Base-by-base conservation (phyloP, 345 rosid genomes). In the Conringia planisiliqua region DNA sequence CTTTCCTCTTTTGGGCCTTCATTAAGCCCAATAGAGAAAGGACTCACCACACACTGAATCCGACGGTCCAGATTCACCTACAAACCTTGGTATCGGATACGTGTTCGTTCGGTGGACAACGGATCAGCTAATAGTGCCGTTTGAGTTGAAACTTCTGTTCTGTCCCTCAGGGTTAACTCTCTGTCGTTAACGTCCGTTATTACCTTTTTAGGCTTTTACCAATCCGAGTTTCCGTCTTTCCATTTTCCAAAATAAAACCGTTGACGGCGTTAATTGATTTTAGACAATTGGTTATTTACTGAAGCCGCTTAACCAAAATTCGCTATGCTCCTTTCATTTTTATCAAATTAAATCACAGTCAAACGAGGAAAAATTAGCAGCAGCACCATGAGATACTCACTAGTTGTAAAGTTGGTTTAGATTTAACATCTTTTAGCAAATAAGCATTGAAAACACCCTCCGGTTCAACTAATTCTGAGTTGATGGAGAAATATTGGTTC, bases 141-240 rank as follows among this genome's bases (percentile, higher is more conserved):
- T 75, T 75, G 62, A 75, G 68, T 68, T 68, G 61, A 70, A 76
- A 70, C 71, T 36, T 76, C 54, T 62, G 63, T 68, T 39, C 54
- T 62, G 63, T 68, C 29, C 18, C 47, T 61, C 14, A 68, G n/a
- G n/a, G 68, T 68, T 48, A 68, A 69, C 48, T 24, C 51, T 69
- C 36, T 22, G 14, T 59, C 66, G 66, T 69, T 62, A 70, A 76
- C 65, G 70, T 69, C 64, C 65, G 65, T 54, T 66, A 74, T 3
- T 14, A 36, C 70, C 48, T 35, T 44, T 62, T 3, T 10, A 39
- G 14, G 4, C 13, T 51, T 32, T 29, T n/a, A 24, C 58, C 51
- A 39, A 40, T n/a, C 12, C 35, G 61, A 60, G 62, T 38, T 62
- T 35, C 60, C 35, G 61, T 50, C 68, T 38, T 62, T 35, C 60